Evolutionary conservation across 2,329 filamentous ascomycete species (phyloP).

Genomic region (Didymella pinodella): DNA sequence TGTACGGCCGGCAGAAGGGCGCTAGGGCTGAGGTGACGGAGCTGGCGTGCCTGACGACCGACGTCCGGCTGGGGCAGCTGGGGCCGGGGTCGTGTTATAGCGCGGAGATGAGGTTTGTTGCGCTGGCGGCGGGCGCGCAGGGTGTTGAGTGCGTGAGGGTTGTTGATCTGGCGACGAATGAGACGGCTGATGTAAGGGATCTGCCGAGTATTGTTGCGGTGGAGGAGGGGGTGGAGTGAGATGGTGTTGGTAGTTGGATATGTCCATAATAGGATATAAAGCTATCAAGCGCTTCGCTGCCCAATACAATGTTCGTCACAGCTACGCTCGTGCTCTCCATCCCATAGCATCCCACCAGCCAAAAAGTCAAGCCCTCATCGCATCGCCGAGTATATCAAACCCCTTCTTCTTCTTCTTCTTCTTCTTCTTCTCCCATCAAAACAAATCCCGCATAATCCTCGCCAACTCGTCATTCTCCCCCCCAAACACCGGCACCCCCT

Average conservation of each 20-base stretch:
- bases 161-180: slow-evolving; percentile 75
- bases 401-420: no score
- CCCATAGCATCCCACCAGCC: no score
- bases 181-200: slow-evolving; percentile 79
- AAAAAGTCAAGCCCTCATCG: no score
- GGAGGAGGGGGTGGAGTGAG: background rate
- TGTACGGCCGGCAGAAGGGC: slow-evolving; percentile 75
- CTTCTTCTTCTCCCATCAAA: slow-evolving; percentile 34
- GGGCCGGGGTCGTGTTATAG: slow-evolving; percentile 77
- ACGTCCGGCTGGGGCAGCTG: slow-evolving; percentile 75
- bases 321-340: no score
- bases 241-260: no score
- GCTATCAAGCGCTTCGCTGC: no score
- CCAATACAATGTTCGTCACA: no score
- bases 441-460: slow-evolving; percentile 66
- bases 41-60: slow-evolving; percentile 77
- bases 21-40: slow-evolving; percentile 70
- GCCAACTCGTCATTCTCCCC: slow-evolving; percentile 68
- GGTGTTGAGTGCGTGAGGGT: slow-evolving; percentile 76
- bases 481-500: slow-evolving; percentile 54
- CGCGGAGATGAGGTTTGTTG: slow-evolving; percentile 75
- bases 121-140: slow-evolving; percentile 70
- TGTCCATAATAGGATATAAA: no score
- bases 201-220: slow-evolving; percentile 70
- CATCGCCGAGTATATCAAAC: no score